Percentiles rank a stretch among this genome's conserved stretches.
Conservation (phyloP, 176 grass and related monocot genomes). For the Cymbopogon citratus region DNA sequence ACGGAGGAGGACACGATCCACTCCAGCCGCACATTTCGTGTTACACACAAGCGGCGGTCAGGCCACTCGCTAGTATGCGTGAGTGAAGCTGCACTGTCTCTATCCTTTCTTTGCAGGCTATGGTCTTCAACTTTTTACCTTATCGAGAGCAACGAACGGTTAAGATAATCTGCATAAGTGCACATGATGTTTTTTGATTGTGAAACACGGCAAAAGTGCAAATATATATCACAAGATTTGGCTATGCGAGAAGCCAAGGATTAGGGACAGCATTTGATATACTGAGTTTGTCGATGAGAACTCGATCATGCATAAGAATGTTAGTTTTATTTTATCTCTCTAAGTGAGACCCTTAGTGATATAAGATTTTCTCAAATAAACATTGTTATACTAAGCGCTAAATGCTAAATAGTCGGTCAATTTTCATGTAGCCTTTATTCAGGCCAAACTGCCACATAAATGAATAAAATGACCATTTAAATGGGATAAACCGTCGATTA, state of each 20-base stretch:
- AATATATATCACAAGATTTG: neutral
- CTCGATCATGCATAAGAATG: neutral
- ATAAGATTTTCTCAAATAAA: neutral
- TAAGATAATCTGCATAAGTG: no score
- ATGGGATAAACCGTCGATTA: neutral
- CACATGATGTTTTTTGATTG: neutral
- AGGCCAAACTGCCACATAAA: fast-evolving
- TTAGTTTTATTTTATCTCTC: neutral
- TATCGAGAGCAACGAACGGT: neutral
- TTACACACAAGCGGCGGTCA: neutral
- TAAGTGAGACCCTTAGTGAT: neutral
- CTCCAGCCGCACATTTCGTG: neutral
- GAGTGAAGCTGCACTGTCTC: neutral
- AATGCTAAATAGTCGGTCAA: neutral
- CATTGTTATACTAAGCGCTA: neutral
- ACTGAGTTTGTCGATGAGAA: neutral
- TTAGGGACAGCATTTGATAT: neutral
- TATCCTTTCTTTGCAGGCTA: neutral
- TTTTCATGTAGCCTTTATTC: neutral
- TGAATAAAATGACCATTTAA: neutral
- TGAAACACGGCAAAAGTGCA: neutral
- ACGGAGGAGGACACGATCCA: neutral
- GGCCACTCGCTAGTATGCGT: neutral
- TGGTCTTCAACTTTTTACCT: neutral
- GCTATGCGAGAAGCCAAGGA: neutral